Base-by-base conservation (phyloP, 192 early-diverging fungal species). In the Chytriomyces hyalinus region DNA sequence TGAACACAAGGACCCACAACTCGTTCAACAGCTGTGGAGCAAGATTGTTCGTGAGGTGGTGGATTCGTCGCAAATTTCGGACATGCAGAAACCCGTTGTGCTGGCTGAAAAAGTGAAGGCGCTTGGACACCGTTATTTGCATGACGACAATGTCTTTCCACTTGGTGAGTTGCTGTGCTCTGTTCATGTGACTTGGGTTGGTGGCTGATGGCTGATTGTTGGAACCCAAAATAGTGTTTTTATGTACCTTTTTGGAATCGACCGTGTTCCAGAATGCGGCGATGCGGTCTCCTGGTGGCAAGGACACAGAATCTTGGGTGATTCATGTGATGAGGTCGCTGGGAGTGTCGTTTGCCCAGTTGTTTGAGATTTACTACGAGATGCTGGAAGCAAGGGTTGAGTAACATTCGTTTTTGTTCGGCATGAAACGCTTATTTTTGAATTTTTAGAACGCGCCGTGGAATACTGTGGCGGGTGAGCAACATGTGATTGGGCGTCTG, bases 1-100 rank as follows among this genome's bases (percentile, higher is more conserved):
- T 7, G 87, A 86, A 73, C 84, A 87, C 61, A 83, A 86, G 48
- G 87, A 89, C 44, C 36, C 75, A 49, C 36, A 71, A 6, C 68
- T 78, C 1, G 70, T 78, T 8, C 49, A 76, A 17, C 64, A 73
- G 61, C 49, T 66, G 9, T 78, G 77, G 77, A 43, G n/a, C 44
- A 72, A 78, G n/a, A 20, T 78, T 15, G 50, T 72, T 51, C 26
- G 45, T 43, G 60, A 64, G 65, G 70, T 78, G 53, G 7, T 36
- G 15, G 76, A 61, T 3, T 67, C 47, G 20, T 51, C 65, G 8
- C 17, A 20, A 17, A 53, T 45, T 59, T 17, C 49, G 24, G 43
- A 63, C 10, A 13, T 43, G 6, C 36, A 78, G n/a, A 62, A 73
- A 65, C 60, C 73, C 10, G 7, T 63, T 8, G 7, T 63, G 6